These are phyloP conservation scores for Salix arbutifolia DNA, from an alignment of 345 rosid species.

Conservation along the genomic window DNA sequence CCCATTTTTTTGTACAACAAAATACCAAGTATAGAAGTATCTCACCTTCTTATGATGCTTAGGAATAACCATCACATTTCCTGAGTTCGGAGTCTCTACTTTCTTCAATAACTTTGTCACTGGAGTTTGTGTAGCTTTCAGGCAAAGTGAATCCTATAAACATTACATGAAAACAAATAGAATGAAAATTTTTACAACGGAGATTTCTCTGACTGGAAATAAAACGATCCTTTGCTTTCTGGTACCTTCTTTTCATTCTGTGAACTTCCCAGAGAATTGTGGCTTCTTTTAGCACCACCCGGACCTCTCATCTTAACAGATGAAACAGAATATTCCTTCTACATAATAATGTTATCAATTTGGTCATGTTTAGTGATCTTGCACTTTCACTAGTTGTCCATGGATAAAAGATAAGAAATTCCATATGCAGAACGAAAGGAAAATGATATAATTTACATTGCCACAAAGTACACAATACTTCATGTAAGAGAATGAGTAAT, in stretches of 20 bases:
- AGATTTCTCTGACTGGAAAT: not conserved
- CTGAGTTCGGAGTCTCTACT: constrained; percentile 45
- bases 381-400: not conserved
- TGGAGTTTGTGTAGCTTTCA: constrained; percentile 49
- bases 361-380: not conserved
- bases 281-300: constrained; percentile 40
- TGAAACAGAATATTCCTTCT: constrained; percentile 58
- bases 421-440: not conserved
- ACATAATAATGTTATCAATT: not conserved
- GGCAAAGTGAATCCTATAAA: constrained; percentile 50
- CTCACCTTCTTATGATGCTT: constrained; percentile 71
- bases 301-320: constrained; percentile 55
- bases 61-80: constrained; percentile 46
- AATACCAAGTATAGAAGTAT: not conserved
- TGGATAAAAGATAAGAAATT: too few species aligned
- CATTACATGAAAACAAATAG: constrained; percentile 4
- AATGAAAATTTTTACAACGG: not conserved
- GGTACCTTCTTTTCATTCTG: constrained; percentile 50
- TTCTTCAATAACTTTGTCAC: constrained; percentile 52
- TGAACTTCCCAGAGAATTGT: constrained; percentile 20
- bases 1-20: not conserved
- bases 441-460: not conserved
- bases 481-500: not conserved
- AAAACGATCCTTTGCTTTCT: constrained; percentile 7
- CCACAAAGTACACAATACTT: too few species aligned